phyloP scores from a whole-genome alignment of 139 green algal species.

The Micractinium conductrix region DNA sequence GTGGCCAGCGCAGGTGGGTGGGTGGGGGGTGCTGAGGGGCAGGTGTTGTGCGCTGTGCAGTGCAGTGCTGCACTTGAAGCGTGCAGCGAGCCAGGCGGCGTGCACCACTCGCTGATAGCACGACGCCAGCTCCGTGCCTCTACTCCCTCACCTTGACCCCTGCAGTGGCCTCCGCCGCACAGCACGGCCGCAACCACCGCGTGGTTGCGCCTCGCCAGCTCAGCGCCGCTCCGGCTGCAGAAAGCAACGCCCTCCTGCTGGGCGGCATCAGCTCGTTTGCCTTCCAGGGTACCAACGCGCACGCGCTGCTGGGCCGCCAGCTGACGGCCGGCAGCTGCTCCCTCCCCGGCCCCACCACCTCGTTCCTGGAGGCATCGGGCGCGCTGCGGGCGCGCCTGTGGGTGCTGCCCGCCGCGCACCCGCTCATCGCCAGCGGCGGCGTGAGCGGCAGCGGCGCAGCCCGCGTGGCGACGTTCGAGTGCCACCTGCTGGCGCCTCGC shows the following conservation, averaged over 20 bases:
- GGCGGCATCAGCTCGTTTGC: constrained; percentile 80
- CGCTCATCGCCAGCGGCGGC: constrained; percentile 3
- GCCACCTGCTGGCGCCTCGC: constrained; percentile 37
- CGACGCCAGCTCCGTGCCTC: neutral
- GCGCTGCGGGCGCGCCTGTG: constrained; percentile 5
- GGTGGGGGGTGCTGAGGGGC: no score
- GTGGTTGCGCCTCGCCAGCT: constrained; percentile 25
- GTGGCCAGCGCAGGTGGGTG: constrained; percentile 33
- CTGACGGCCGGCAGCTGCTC: neutral
- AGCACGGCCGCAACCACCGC: constrained; percentile 24
- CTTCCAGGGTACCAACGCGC: constrained; percentile 80
- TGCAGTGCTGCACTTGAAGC: neutral
- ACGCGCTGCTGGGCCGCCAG: constrained; percentile 45
- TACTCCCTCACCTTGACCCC: neutral
- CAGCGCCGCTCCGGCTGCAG: neutral
- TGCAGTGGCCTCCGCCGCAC: constrained; percentile 40
- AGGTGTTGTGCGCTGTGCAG: neutral
- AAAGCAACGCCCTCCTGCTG: neutral
- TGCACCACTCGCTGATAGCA: neutral
- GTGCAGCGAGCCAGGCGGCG: neutral
- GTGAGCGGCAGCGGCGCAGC: no score
- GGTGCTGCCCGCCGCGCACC: constrained; percentile 45
- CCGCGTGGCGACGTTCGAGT: constrained; percentile 38
- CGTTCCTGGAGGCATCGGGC: neutral
- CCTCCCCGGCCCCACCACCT: neutral